A percentile compares a stretch with the other conserved stretches of the same genome.
Evolutionary conservation across 2,329 filamentous ascomycete genomes (phyloP).

Genomic region (Neofusicoccum parvum): DNA sequence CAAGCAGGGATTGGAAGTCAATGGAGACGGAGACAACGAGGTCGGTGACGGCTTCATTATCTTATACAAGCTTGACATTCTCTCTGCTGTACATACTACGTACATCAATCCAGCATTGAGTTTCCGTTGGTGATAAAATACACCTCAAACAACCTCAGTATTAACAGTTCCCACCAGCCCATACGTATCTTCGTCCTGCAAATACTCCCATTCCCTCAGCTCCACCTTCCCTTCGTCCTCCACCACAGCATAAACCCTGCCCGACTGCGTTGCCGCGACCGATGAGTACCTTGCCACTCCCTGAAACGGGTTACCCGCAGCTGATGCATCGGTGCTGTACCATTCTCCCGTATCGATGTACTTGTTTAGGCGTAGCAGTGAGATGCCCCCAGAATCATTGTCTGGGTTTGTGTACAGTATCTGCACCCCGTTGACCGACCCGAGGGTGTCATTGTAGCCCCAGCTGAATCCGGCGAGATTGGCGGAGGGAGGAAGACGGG

Average conservation of each 20-base stretch:
- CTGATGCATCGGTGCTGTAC: not conserved
- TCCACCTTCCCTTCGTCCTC: not conserved
- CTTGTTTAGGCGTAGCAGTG: not conserved
- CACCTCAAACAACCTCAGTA: not conserved
- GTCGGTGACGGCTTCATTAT: no score
- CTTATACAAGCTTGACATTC: no score
- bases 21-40: no score
- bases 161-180: not conserved
- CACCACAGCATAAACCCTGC: not conserved
- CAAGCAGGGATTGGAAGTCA: no score
- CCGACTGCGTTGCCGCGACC: not conserved
- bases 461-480: constrained; percentile 6
- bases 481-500: not conserved
- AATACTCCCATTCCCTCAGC: not conserved
- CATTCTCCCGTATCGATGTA: not conserved
- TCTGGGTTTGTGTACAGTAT: not conserved
- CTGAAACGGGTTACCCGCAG: not conserved
- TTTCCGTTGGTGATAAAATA: no score
- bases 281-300: not conserved
- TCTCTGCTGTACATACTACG: no score
- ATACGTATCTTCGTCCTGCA: not conserved
- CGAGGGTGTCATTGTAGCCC: not conserved
- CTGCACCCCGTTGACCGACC: not conserved
- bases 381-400: not conserved
- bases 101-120: no score